Base-by-base conservation (phyloP, 805 yeast genomes). In the Starmera caribaea region DNA sequence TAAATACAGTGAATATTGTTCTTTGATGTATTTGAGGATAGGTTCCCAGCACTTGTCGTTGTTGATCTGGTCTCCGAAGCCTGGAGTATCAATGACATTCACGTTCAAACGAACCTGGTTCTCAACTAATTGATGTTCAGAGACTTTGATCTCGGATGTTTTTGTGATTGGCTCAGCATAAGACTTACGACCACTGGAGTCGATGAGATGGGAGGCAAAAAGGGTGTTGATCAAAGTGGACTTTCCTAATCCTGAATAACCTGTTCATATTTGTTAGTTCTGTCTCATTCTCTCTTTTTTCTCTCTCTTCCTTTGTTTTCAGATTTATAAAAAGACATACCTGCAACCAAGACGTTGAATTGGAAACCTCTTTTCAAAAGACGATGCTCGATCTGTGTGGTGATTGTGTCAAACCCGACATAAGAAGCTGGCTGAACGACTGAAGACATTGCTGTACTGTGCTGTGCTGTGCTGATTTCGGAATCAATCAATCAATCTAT, bases 11-110 rank as follows among this genome's bases (percentile, higher is more conserved):
- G 94, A 82, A 61, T 89, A 95, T 65, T 89, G 97, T 63, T 89
- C 97, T 65, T 89, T 89, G 59, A 89, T 86, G 65, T 88, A 89
- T 63, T 86, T 87, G 48, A 89, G 81, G 46, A 89, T 79, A 39
- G 96, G 96, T 53, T 89, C 97, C 96, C 97, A 90, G 63, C 95
- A 88, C 63, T 82, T 84, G 54, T 85, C 94, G 63, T 89, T 89
- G 66, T 88, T 85, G 49, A 92, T 83, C 65, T 85, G 96, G 69
- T 92, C 98, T 32, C 96, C 97, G 68, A 87, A 92, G 13, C 97
- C 97, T 16, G 97, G 97, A 3, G 98, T 92, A 59, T 92, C 98
- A 57, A 92, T 85, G 41, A 92, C 79, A 53, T 87, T 89, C 47
- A 92, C 67, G 53, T 81, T 81, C 58, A 92, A 75, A 45, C 80